These are phyloP conservation scores for Coniochaeta ligniaria DNA, from an alignment of 2,329 filamentous ascomycete genomes.

Conservation along the genomic window DNA sequence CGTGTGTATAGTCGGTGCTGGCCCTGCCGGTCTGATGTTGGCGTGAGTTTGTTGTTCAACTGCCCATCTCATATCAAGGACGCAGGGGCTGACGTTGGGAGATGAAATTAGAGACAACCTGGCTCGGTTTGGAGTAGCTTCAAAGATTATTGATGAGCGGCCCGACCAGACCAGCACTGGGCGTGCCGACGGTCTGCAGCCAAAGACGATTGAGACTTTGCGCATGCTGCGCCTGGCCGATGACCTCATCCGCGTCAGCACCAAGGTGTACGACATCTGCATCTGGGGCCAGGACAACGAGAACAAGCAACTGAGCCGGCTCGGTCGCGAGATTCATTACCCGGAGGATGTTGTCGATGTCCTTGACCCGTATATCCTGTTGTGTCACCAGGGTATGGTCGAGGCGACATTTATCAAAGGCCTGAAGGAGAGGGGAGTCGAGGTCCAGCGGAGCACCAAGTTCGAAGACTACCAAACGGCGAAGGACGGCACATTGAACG, in stretches of 20 bases:
- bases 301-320: constrained; percentile 43
- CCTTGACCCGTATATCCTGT: constrained; percentile 47
- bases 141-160: background rate
- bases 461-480: constrained; percentile 44
- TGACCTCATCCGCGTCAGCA: constrained; percentile 56
- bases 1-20: constrained; percentile 44
- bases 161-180: constrained; percentile 18
- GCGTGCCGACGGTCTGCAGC: constrained; percentile 63
- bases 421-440: constrained; percentile 54
- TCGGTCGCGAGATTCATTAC: constrained; percentile 62
- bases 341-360: constrained; percentile 49
- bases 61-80: constrained; percentile 45
- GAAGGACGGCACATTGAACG: constrained; percentile 23
- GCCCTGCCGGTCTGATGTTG: constrained; percentile 49
- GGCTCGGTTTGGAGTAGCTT: background rate
- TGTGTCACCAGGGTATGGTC: constrained; percentile 68
- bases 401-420: constrained; percentile 65
- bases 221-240: constrained; percentile 65
- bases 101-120: constrained; percentile 15
- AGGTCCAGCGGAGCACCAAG: constrained; percentile 55
- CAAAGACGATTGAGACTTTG: constrained; percentile 72
- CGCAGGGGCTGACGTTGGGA: constrained; percentile 59
- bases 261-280: constrained; percentile 65
- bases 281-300: constrained; percentile 55
- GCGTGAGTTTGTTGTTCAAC: constrained; percentile 52